phyloP scores from a whole-genome alignment of 1,139 yeast genomes.

The Magnusiomyces suaveolens region DNA sequence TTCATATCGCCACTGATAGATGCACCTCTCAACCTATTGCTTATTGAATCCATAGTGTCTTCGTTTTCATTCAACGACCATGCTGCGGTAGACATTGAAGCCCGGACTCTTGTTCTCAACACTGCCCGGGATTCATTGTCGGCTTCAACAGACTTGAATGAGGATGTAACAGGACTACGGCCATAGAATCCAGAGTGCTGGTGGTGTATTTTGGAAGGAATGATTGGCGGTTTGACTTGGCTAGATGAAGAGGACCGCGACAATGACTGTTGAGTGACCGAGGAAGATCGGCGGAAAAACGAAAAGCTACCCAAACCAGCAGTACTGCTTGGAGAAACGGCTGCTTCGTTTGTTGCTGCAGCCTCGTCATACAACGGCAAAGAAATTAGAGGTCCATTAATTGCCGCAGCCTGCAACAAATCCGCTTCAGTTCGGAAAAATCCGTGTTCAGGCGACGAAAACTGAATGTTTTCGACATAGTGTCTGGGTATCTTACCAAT shows the following conservation, averaged over 20 bases:
- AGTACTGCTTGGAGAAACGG: background rate
- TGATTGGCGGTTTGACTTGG: background rate
- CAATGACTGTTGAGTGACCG: background rate
- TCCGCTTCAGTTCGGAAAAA: constrained; percentile 15
- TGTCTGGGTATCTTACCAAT: constrained; percentile 4
- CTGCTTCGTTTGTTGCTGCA: background rate
- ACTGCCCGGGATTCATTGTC: constrained; percentile 9
- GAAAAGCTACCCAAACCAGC: constrained; percentile 2
- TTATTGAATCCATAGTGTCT: background rate
- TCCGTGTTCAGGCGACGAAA: constrained; percentile 14
- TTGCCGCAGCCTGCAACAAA: constrained; percentile 2
- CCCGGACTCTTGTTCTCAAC: constrained; percentile 14
- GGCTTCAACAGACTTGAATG: constrained; percentile 2
- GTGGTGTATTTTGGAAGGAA: background rate
- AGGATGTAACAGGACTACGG: constrained; percentile 13
- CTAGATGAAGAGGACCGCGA: background rate
- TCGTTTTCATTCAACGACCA: constrained; percentile 5
- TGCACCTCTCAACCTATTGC: constrained; percentile 4
- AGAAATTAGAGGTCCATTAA: background rate
- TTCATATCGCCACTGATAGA: constrained; percentile 14
- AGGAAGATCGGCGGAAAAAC: background rate
- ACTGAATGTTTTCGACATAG: constrained; percentile 10
- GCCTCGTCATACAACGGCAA: background rate
- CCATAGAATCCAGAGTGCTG: constrained; percentile 3
- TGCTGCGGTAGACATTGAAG: constrained; percentile 15